Conservation (phyloP, 192 early-diverging fungal species). For the Coemansia sp. region DNA sequence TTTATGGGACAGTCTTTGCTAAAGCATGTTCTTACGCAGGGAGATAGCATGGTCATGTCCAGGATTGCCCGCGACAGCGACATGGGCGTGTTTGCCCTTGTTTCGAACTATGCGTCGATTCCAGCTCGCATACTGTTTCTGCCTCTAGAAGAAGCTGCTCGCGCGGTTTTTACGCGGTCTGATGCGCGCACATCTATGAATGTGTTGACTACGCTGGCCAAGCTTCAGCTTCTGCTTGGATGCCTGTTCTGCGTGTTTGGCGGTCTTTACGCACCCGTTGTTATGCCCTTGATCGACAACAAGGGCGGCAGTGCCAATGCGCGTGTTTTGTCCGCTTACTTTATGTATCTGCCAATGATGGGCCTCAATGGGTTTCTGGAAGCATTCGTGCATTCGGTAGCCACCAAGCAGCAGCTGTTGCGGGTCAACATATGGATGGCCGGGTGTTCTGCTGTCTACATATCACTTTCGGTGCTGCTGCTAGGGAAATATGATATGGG, state of each 20-base stretch:
- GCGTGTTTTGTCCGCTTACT: constrained; percentile 70
- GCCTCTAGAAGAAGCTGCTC: constrained; percentile 88
- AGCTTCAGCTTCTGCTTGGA: constrained; percentile 62
- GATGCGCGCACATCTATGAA: constrained; percentile 16
- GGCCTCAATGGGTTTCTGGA: constrained; percentile 95
- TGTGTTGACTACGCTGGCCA: constrained; percentile 28
- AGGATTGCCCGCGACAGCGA: constrained; percentile 54
- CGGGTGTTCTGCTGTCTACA: constrained; percentile 69
- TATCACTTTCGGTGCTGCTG: constrained; percentile 59
- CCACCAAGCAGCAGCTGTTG: constrained; percentile 60
- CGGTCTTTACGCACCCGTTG: constrained; percentile 68
- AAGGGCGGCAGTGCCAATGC: constrained; percentile 62
- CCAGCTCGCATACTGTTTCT: constrained; percentile 88
- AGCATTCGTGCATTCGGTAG: constrained; percentile 88
- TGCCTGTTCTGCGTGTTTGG: constrained; percentile 78
- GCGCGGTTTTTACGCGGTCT: constrained; percentile 67
- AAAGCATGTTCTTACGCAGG: constrained; percentile 94
- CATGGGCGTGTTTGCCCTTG: constrained; percentile 83
- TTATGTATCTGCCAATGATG: constrained; percentile 90
- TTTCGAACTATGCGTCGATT: constrained; percentile 88
- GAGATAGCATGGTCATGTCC: constrained; percentile 92
- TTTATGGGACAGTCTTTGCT: constrained; percentile 84
- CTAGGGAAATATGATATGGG: constrained; percentile 64
- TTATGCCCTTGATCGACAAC: constrained; percentile 53
- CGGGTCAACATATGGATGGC: constrained; percentile 74